Evolutionary conservation across 1,139 yeast genomes (phyloP), one percentile per base, ranked within the genome.

Genomic region (Kodamaea derodonti): DNA sequence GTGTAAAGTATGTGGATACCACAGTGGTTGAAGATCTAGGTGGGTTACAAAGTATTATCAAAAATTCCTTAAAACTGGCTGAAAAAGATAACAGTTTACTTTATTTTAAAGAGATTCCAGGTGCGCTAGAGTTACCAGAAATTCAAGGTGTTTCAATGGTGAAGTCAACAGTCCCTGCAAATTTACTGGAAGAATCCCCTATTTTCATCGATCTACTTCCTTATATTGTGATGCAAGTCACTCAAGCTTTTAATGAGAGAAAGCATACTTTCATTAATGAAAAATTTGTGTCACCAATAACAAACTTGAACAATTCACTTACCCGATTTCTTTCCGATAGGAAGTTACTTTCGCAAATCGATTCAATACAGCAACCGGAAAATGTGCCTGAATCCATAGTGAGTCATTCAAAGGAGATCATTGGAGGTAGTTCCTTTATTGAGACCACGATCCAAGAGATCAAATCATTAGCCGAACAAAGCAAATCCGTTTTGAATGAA

Each of bases 61-160:
- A 58, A 4, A 66, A 65, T 1, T 64, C 71, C 2, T 54, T 81
- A n/a, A 58, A 63, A 12, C 62, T 72, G 1, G 78, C 90, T 0
- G 88, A 84, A 45, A 73, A 79, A 47, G 96, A 88, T 45, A 88
- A 88, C 51, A 92, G 86, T 49, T 65, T 87, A 48, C 79, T 88
- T 4, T 86, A 86, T 55, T 58, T 84, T 30, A 80, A 83, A 42
- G 58, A 66, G 1, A 79, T 87, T 0, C 95, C 95, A 0, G 50
- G 51, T 0, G 55, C 52, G 3, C 43, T 56, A 0, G 65, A 68
- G 2, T 49, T 80, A 4, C 63, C 77, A 1, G 52, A 63, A 0
- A 61, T 81, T 4, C 53, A 61, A 1, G 71, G 75, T 1, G 80
- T 77, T 0, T 55, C 72, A 6, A 75, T 84, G 69, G 86, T 82